A percentile compares a stretch with the other conserved stretches of the same genome.
Evolutionary conservation across 1,139 yeast genomes (phyloP).

Genomic region (Saccharomyces hybrid): DNA sequence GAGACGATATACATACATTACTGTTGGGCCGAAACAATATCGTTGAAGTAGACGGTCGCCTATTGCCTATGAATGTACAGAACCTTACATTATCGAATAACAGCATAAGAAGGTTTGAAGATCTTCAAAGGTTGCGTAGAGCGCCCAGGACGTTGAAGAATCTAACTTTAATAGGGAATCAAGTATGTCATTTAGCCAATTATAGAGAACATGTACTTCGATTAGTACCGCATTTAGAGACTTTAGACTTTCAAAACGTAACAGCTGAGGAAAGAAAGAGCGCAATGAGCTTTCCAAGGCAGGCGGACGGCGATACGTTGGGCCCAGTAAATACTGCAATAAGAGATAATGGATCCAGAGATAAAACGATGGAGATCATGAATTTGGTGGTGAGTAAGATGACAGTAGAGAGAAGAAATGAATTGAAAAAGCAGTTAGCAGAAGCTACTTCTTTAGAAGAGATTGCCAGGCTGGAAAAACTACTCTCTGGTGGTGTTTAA

Average conservation of each 20-base stretch:
- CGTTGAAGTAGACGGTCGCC: constrained; percentile 16
- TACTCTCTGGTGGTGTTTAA: constrained; percentile 26
- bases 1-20: constrained; percentile 24
- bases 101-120: constrained; percentile 17
- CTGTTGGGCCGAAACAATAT: constrained; percentile 26
- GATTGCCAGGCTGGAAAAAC: constrained; percentile 58
- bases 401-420: constrained; percentile 43
- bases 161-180: constrained; percentile 54
- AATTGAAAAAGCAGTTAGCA: constrained; percentile 46
- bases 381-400: constrained; percentile 37
- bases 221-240: constrained; percentile 52
- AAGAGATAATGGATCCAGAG: constrained; percentile 14
- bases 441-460: constrained; percentile 65
- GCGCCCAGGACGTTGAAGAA: constrained; percentile 30
- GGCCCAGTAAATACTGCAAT: too few species aligned
- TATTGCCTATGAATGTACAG: constrained; percentile 20
- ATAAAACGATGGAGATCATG: constrained; percentile 29
- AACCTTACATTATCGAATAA: constrained; percentile 23
- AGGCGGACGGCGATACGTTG: constrained; percentile 29
- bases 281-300: constrained; percentile 9
- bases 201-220: constrained; percentile 57
- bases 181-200: constrained; percentile 43
- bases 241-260: constrained; percentile 62
- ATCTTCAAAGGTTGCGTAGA: constrained; percentile 14
- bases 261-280: constrained; percentile 45